Conservation (phyloP, 441 rosid genomes). For the Pelargonium citronellum region DNA sequence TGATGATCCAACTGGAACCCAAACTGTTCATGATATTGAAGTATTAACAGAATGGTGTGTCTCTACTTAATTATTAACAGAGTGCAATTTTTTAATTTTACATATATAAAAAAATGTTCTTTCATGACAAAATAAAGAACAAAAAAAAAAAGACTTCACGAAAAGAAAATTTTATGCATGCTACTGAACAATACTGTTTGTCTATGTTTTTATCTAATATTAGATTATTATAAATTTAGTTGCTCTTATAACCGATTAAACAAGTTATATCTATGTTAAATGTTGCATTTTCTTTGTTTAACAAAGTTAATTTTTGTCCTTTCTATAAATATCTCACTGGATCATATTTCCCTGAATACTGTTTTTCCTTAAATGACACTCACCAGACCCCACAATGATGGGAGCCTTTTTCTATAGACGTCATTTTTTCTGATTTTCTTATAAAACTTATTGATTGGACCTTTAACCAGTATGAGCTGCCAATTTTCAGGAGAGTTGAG, state of each 20-base stretch:
- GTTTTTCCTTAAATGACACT: not conserved
- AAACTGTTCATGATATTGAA: conserved; percentile 92
- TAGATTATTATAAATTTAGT: not conserved
- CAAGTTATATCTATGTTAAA: not conserved
- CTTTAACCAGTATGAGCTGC: not conserved
- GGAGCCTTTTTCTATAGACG: no score
- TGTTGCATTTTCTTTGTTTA: conserved; percentile 10
- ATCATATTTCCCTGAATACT: not conserved
- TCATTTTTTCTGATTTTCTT: no score
- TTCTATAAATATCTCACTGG: conserved; percentile 1
- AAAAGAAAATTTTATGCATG: no score
- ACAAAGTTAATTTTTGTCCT: conserved; percentile 3
- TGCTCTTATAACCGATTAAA: not conserved
- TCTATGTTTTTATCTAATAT: not conserved
- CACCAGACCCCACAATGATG: no score
- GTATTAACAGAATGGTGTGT: conserved; percentile 95
- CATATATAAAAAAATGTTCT: not conserved
- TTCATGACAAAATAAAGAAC: not conserved
- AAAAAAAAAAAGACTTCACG: not conserved
- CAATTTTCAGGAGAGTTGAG: conserved; percentile 55
- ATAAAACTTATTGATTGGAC: not conserved
- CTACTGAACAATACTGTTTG: not conserved
- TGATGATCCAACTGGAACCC: conserved; percentile 99
- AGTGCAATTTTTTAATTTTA: no score
- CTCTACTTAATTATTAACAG: conserved; percentile 3